Base-by-base conservation (phyloP, 148 eudicot species). In the Simmondsia chinensis region DNA sequence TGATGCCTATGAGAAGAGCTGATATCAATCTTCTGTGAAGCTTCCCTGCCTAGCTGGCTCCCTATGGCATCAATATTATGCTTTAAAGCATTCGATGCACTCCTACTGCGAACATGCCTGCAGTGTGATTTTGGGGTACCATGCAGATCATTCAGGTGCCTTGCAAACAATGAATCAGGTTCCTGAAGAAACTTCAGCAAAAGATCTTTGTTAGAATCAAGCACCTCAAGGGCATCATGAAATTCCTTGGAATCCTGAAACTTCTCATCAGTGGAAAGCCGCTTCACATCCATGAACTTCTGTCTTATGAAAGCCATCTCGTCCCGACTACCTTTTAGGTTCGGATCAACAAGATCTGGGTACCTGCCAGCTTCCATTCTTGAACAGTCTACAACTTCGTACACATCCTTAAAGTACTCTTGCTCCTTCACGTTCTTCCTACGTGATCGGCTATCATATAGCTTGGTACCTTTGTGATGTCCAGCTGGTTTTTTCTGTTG, bases 321-420 rank as follows among this genome's bases (percentile, higher is more conserved):
- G 56, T 68, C 71, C 25, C 74, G 72, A 58, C 64, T 46, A 16
- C 28, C 43, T 27, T 43, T 59, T 28, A 57, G 31, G 38, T 33
- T 66, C 14, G 65, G 50, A 33, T 51, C 28, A 41, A 42, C 54
- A 47, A 50, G 68, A 55, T 66, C 57, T 9, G 60, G 37, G 46
- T 30, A 46, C 31, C 73, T 59, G 7, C 60, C 43, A 51, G 50
- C 48, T 35, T 34, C 69, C 39, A 45, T 40, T 46, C 69, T 62
- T 21, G 70, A 62, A 44, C 73, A 48, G 43, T 73, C 85, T 5
- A 40, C 23, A 56, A 77, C 95, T 61, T 85, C 94, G 62, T 77
- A 86, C 31, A 86, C 94, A 61, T 93, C 87, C 76, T 75, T 86
- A 58, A 71, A 82, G 28, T 57, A 58, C 25, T 64, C 79, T 16